A percentile compares a stretch with the other conserved stretches of the same genome.
These are phyloP conservation scores for Fimicolochytrium jonesii DNA, from an alignment of 192 early-diverging fungal species.

Conservation along the genomic window DNA sequence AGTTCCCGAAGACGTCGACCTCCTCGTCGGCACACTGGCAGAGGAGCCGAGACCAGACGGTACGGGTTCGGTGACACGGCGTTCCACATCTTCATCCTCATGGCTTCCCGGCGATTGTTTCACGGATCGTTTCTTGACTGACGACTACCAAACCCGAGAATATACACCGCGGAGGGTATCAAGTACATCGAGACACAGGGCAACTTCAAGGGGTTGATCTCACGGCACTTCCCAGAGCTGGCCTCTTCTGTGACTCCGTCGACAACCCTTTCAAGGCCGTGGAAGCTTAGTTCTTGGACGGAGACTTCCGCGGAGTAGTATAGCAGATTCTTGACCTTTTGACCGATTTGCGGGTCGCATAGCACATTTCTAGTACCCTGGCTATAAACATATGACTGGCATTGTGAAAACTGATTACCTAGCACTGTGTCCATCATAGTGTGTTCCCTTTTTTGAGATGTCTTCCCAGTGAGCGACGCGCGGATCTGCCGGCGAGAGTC, in stretches of 20 bases:
- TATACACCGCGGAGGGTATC: constrained; percentile 27
- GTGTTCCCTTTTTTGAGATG: no score
- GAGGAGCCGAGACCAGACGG: constrained; percentile 25
- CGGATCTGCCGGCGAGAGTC: no score
- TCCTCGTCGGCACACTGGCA: constrained; percentile 31
- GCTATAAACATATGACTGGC: no score
- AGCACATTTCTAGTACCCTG: no score
- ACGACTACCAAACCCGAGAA: constrained; percentile 21
- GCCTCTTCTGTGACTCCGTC: background rate
- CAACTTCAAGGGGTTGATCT: constrained; percentile 19
- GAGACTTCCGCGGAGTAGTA: no score
- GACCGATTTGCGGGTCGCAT: no score
- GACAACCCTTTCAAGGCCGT: constrained; percentile 25
- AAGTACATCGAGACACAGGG: constrained; percentile 23
- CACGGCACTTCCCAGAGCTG: constrained; percentile 26
- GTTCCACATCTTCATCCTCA: constrained; percentile 25
- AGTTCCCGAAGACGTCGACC: constrained; percentile 28
- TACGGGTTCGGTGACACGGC: constrained; percentile 32
- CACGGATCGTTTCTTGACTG: constrained; percentile 35
- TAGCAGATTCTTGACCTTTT: no score
- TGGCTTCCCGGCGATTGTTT: constrained; percentile 23
- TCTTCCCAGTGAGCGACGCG: no score
- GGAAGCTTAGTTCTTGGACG: no score
- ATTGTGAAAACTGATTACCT: no score
- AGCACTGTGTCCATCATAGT: no score